Evolutionary conservation across 2,329 filamentous ascomycete genomes (phyloP), one percentile per base, ranked within the genome.

Genomic region (Thermoascus crustaceus): DNA sequence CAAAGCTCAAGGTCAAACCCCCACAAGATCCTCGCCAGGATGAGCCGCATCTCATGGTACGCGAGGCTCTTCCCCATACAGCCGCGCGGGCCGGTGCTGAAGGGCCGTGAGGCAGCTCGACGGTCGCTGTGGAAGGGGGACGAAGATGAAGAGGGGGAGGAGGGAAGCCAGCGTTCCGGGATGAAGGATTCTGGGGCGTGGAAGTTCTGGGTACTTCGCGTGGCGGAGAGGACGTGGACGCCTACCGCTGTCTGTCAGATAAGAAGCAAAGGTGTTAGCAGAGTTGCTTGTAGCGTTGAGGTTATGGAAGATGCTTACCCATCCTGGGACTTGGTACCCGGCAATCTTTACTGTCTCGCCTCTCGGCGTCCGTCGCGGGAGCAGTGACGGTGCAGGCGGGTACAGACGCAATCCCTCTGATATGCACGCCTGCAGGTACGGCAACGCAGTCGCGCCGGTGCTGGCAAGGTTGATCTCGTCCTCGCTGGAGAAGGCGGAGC

Each of bases 341-440:
- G 37, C 42, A 7, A 49, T 18, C 2, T 10, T n/a, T n/a, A n/a
- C n/a, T n/a, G n/a, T n/a, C 4, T 21, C 45, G 9, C 45, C 43
- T 13, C 23, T 17, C 16, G 38, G 34, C n/a, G 32, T 24, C n/a
- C 14, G 32, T 30, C 40, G 30, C 6, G 34, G 37, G 2, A 39
- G 18, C 4, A 13, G 27, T 6, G 22, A 35, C 4, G 39, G 17
- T 0, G 63, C 60, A 0, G 69, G 67, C 2, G 69, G 66, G 41
- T 57, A 63, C 13, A 71, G 55, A 0, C 71, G 58, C 16, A 73
- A 47, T 0, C 60, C 63, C 42, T 73, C 71, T 27, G 61, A 61
- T 23, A 73, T 62, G 3, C 65, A 61, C 0, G 71, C 70, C 42
- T 71, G 63, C 5, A 75, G 53, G 38, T 70, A 72, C 0, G 63